Conservation (phyloP, 495 filamentous ascomycete species). For the Lophiotrema nucula region DNA sequence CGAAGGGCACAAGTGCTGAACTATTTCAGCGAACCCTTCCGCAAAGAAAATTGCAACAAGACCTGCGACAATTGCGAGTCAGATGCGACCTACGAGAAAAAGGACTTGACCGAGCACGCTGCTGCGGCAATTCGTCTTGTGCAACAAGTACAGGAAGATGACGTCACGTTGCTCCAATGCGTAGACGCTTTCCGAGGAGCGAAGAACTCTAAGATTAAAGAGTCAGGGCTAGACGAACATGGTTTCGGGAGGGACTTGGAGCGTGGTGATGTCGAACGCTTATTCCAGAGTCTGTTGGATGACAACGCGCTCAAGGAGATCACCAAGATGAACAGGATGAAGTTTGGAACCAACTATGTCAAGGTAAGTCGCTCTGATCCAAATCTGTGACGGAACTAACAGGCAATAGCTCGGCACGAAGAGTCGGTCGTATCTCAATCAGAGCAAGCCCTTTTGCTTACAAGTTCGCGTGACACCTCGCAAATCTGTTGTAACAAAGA, state of each 20-base stretch:
- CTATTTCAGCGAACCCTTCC: constrained; percentile 88
- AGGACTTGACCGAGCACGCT: constrained; percentile 77
- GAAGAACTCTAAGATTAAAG: constrained; percentile 50
- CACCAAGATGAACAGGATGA: constrained; percentile 57
- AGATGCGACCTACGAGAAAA: constrained; percentile 60
- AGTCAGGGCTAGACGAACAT: constrained; percentile 45
- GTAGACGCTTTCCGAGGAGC: constrained; percentile 62
- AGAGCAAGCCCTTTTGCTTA: constrained; percentile 55
- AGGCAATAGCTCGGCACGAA: constrained; percentile 51
- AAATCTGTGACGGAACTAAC: constrained; percentile 18
- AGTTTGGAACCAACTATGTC: constrained; percentile 62
- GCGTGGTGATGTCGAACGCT: constrained; percentile 60
- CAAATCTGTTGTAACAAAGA: constrained; percentile 37
- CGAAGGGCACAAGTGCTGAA: constrained; percentile 81
- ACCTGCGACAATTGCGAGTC: constrained; percentile 87
- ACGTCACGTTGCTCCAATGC: constrained; percentile 55
- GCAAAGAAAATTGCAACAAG: constrained; percentile 63
- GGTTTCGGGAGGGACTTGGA: constrained; percentile 57
- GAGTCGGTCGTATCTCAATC: constrained; percentile 51
- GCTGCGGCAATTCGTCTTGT: constrained; percentile 65
- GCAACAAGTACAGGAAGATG: constrained; percentile 42
- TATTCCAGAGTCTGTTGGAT: constrained; percentile 61
- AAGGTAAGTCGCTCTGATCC: constrained; percentile 43
- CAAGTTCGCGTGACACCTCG: constrained; percentile 55
- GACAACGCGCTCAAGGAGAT: constrained; percentile 61